Conservation (phyloP, 805 yeast genomes). For the Blastobotrys muscicola region DNA sequence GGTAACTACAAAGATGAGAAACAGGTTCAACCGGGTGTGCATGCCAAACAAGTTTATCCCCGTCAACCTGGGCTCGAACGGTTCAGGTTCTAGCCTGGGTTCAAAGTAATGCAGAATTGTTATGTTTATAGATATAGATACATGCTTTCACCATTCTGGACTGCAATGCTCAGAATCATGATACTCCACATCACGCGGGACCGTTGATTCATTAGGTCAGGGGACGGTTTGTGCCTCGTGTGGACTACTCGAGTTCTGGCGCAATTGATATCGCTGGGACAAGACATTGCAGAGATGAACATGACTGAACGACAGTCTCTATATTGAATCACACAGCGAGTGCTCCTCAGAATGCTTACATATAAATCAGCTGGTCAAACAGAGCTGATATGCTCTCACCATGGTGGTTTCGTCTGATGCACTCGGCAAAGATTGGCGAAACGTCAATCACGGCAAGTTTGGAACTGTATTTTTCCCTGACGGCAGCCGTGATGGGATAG, state of each 20-base stretch:
- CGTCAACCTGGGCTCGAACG: constrained; percentile 15
- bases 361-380: constrained; percentile 68
- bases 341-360: background rate
- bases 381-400: constrained; percentile 94
- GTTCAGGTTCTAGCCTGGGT: background rate
- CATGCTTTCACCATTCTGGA: no score
- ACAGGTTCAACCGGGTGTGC: constrained; percentile 76
- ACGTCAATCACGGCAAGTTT: constrained; percentile 87
- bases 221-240: no score
- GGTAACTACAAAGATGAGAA: constrained; percentile 69
- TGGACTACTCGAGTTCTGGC: no score
- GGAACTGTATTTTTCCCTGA: constrained; percentile 43
- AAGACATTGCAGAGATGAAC: no score
- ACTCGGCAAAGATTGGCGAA: constrained; percentile 92
- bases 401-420: constrained; percentile 96
- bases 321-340: no score
- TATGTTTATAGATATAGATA: no score
- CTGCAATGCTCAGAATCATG: no score
- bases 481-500: constrained; percentile 66
- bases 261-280: no score
- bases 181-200: no score
- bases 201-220: no score
- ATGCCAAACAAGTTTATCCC: constrained; percentile 53
- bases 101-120: background rate
- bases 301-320: no score